Evolutionary conservation across 2,329 filamentous ascomycete species (phyloP).

Genomic region (Alternaria hordeiaustralica): DNA sequence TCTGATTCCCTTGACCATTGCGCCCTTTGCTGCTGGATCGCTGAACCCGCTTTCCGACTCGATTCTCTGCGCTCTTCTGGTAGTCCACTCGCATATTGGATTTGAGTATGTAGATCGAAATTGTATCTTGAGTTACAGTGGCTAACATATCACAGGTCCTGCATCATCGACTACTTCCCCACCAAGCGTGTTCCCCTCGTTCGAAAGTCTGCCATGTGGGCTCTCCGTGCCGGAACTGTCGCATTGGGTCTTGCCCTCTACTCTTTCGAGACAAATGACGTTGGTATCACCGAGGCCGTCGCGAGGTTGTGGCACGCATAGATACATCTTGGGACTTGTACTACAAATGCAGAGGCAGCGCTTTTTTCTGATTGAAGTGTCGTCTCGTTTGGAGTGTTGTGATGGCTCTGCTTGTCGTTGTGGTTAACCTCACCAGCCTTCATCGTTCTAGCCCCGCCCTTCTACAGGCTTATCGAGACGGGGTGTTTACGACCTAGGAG

Average conservation of each 20-base stretch:
- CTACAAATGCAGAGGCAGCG: conserved; percentile 3
- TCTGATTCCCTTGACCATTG: conserved; percentile 84
- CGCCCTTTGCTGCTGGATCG: conserved; percentile 89
- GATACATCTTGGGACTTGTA: conserved; percentile 2
- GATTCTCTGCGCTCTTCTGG: conserved; percentile 78
- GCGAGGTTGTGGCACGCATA: conserved; percentile 89
- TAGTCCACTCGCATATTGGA: conserved; percentile 94
- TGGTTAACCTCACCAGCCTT: not conserved
- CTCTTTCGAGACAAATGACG: conserved; percentile 98
- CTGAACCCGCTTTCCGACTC: conserved; percentile 90
- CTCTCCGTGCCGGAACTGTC: conserved; percentile 77
- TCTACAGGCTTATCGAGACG: not conserved
- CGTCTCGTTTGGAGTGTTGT: not conserved
- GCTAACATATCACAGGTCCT: conserved; percentile 56
- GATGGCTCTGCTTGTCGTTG: not conserved
- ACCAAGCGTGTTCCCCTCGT: conserved; percentile 70
- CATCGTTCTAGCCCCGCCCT: not conserved
- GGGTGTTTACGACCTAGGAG: not conserved
- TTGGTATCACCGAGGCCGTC: conserved; percentile 88
- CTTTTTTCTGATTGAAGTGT: not conserved
- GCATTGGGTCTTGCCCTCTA: conserved; percentile 88
- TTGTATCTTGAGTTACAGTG: not conserved
- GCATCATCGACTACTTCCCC: conserved; percentile 92
- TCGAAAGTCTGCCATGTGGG: conserved; percentile 75
- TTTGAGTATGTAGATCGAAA: conserved; percentile 69